phyloP scores from a whole-genome alignment of 169 alveolate genomes.

The Pseudocohnilembus persalinus region DNA sequence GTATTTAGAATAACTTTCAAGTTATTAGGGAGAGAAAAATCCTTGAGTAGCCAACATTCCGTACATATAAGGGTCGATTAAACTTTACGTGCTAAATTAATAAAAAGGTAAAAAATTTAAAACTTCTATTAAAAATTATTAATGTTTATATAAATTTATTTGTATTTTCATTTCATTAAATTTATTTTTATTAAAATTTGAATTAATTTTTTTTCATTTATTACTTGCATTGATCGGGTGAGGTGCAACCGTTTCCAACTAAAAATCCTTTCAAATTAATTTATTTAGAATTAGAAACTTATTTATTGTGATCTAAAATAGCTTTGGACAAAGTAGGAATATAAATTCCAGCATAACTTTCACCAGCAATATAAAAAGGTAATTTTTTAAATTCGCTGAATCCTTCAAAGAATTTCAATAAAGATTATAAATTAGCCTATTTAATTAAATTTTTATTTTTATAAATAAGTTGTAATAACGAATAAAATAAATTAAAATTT shows the following conservation, averaged over 20 bases:
- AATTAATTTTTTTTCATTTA: too few species aligned
- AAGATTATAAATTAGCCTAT: slow-evolving; percentile 49
- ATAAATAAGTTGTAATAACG: not conserved
- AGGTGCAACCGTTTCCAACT: slow-evolving; percentile 67
- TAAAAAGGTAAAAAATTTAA: too few species aligned
- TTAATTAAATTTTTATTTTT: too few species aligned
- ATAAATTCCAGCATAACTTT: slow-evolving; percentile 84
- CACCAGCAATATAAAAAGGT: slow-evolving; percentile 78
- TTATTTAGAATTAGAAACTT: slow-evolving; percentile 1
- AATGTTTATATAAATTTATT: too few species aligned
- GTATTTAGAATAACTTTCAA: not conserved
- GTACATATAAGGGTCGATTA: not conserved
- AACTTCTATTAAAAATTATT: too few species aligned
- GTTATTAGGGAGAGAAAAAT: not conserved
- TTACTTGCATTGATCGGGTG: slow-evolving; percentile 38
- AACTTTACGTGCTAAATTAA: not conserved
- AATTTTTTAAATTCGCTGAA: slow-evolving; percentile 66
- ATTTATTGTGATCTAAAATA: slow-evolving; percentile 17
- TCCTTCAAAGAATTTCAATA: slow-evolving; percentile 57
- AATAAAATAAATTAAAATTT: too few species aligned
- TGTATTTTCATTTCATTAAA: too few species aligned
- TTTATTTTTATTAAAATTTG: too few species aligned
- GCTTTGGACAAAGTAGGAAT: slow-evolving; percentile 75
- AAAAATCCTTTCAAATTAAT: slow-evolving; percentile 53
- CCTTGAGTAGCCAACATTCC: not conserved